Conservation (phyloP, 2,329 filamentous ascomycete genomes). For the Phoma sp. region DNA sequence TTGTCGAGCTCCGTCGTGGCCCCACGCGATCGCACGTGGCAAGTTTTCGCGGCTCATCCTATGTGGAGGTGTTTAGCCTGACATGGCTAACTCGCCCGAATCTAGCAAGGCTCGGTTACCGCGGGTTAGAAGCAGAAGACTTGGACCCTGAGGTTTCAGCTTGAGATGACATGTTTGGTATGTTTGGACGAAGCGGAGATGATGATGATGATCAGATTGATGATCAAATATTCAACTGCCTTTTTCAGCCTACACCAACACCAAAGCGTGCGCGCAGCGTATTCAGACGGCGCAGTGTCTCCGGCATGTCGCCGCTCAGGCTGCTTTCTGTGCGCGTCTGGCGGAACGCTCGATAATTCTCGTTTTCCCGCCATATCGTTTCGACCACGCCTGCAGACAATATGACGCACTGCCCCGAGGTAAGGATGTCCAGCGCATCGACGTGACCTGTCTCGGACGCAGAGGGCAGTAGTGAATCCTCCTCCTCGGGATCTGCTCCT, state of each 20-base stretch:
- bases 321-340: slow-evolving; percentile 37
- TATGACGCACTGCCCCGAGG: slow-evolving; percentile 56
- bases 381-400: slow-evolving; percentile 53
- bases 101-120: neutral
- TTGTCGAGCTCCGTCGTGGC: neutral
- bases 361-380: slow-evolving; percentile 53
- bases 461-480: slow-evolving; percentile 39
- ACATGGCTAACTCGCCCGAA: neutral
- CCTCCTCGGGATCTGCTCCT: slow-evolving; percentile 52
- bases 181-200: neutral
- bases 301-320: slow-evolving; percentile 40
- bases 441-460: slow-evolving; percentile 32
- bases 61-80: neutral
- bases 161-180: neutral
- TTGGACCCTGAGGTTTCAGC: neutral
- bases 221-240: neutral
- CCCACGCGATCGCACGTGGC: slow-evolving; percentile 15
- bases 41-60: neutral
- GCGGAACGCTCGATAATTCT: slow-evolving; percentile 46
- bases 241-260: slow-evolving; percentile 41
- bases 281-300: slow-evolving; percentile 43
- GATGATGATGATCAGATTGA: neutral
- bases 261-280: slow-evolving; percentile 44
- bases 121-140: neutral
- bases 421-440: slow-evolving; percentile 54